Conservation (phyloP, 805 yeast genomes). For the Candida oleophila region DNA sequence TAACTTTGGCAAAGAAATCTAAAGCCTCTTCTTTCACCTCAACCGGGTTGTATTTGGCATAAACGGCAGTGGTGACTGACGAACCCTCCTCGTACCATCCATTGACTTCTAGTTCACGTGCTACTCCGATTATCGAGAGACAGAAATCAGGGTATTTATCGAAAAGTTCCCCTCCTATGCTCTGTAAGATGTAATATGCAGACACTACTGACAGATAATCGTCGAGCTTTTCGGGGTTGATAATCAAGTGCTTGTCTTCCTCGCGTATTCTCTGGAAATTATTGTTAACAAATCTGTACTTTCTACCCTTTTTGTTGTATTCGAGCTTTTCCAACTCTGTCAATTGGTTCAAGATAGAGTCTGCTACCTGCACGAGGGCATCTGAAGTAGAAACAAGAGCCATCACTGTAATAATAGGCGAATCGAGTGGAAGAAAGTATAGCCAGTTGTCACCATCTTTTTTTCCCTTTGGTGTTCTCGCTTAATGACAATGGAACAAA, state of each 20-base stretch:
- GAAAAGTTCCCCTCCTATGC: constrained; percentile 37
- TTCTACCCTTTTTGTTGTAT: constrained; percentile 45
- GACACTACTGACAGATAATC: constrained; percentile 39
- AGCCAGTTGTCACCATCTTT: too few relatives aligned
- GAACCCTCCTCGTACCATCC: constrained; percentile 50
- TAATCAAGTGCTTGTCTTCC: constrained; percentile 48
- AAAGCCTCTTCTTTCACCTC: constrained; percentile 30
- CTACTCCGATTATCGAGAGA: constrained; percentile 47
- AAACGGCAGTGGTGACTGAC: constrained; percentile 35
- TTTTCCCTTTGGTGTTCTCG: too few relatives aligned
- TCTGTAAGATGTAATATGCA: constrained; percentile 41
- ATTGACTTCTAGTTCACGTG: constrained; percentile 47
- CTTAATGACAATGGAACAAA: too few relatives aligned
- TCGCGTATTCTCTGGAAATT: constrained; percentile 48
- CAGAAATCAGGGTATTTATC: constrained; percentile 40
- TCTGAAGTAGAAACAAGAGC: constrained; percentile 23
- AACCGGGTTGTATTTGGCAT: constrained; percentile 31
- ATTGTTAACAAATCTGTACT: constrained; percentile 48
- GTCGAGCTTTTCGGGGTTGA: constrained; percentile 29
- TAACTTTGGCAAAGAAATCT: constrained; percentile 26
- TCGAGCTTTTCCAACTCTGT: constrained; percentile 33
- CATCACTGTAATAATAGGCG: too few relatives aligned
- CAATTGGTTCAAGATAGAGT: constrained; percentile 33
- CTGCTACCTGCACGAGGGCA: constrained; percentile 36
- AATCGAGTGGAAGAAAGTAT: too few relatives aligned